Percentiles rank a stretch among this genome's conserved stretches.
phyloP scores from a whole-genome alignment of 2,329 filamentous ascomycete genomes.

The Penicillium sp. region DNA sequence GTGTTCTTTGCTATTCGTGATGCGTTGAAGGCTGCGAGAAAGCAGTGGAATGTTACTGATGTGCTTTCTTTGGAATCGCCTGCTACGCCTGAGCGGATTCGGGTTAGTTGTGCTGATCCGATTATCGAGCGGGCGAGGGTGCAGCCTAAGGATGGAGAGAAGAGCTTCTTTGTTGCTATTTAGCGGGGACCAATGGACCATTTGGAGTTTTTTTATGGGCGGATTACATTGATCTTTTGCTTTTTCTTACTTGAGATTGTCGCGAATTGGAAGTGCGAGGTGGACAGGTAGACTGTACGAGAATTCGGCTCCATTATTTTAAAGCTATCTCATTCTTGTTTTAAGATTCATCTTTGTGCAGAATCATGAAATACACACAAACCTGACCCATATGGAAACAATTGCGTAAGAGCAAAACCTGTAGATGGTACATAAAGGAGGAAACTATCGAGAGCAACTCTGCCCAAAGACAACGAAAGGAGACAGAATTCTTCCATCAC shows the following conservation, averaged over 20 bases:
- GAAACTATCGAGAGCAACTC: not conserved
- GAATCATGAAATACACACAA: not conserved
- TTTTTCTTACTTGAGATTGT: no score
- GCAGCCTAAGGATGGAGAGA: constrained; percentile 49
- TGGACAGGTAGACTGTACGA: not conserved
- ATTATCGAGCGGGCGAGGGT: constrained; percentile 51
- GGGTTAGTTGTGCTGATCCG: constrained; percentile 46
- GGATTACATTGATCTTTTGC: not conserved
- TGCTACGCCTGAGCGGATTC: constrained; percentile 50
- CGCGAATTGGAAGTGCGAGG: not conserved
- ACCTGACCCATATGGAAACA: not conserved
- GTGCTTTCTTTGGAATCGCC: constrained; percentile 48
- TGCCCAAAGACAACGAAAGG: not conserved
- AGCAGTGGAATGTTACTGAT: constrained; percentile 46
- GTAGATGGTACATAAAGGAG: not conserved
- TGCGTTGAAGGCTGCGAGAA: constrained; percentile 50
- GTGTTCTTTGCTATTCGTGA: constrained; percentile 55
- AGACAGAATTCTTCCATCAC: constrained; percentile 5
- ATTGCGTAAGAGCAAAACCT: not conserved
- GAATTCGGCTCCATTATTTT: not conserved
- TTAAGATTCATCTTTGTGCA: not conserved
- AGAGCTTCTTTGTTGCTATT: constrained; percentile 49
- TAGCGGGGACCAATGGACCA: constrained; percentile 18
- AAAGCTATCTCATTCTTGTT: not conserved
- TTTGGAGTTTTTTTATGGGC: not conserved